A percentile compares a stretch with the other conserved stretches of the same genome.
Evolutionary conservation across 768 basidiomycete species (phyloP).

Genomic region (Boletus coccyginus): DNA sequence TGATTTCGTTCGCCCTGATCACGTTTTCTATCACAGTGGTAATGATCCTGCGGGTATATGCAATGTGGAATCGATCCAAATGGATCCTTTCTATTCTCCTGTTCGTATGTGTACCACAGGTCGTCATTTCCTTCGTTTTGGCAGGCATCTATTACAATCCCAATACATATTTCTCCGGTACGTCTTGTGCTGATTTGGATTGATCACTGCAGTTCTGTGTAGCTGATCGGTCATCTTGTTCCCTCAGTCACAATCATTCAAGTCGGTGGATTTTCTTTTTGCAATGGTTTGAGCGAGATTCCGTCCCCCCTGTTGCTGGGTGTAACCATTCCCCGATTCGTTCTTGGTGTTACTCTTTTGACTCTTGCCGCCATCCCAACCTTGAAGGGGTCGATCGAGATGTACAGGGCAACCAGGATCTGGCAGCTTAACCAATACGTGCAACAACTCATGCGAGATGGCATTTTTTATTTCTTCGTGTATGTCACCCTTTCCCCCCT

Average conservation of each 20-base stretch:
- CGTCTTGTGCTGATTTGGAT: background rate
- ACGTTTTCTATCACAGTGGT: background rate
- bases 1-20: background rate
- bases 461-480: slow-evolving; percentile 5
- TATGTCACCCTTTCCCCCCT: background rate
- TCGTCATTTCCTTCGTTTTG: background rate
- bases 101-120: background rate
- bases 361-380: background rate
- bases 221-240: too few relatives aligned
- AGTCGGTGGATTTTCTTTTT: background rate
- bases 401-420: background rate
- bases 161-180: background rate
- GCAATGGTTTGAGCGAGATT: too few relatives aligned
- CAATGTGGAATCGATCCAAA: background rate
- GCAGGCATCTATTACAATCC: background rate
- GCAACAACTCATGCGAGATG: background rate
- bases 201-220: too few relatives aligned
- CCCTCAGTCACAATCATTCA: background rate
- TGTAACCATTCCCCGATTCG: background rate
- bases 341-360: background rate
- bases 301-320: background rate
- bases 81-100: background rate
- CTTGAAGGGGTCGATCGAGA: background rate
- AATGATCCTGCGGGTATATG: slow-evolving; percentile 3
- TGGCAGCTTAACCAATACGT: slow-evolving; percentile 10